Evolutionary conservation across 768 basidiomycete species (phyloP), one percentile per base, ranked within the genome.

Genomic region (Crepidotus variabilis): DNA sequence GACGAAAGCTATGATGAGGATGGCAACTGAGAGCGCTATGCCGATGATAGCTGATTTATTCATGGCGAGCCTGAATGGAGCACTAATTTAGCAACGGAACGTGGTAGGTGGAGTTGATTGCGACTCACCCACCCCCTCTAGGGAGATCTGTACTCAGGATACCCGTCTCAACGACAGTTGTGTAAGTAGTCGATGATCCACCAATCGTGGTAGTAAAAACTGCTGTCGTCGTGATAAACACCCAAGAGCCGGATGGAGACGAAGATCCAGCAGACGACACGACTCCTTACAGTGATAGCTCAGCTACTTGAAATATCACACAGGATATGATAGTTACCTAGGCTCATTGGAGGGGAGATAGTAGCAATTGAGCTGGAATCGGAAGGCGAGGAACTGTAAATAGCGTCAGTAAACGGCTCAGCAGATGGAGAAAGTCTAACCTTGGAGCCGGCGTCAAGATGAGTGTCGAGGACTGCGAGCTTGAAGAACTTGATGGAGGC

Each of bases 131-230:
- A 53, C 62, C 62, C n/a, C 57, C 50, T 32, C 54, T 58, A 0
- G 71, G 62, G 6, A 51, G 63, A 50, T 69, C 64, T 8, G 73
- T 73, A 20, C 71, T 71, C 46, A 75, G 57, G 2, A 69, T 67
- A 6, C 71, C 72, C 3, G 70, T 67, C 60, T 63, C 61, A 13
- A 70, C 56, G 16, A 63, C 47, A 11, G 64, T 61, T 18, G 54
- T 66, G 13, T 58, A 57, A 8, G 64, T 66, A 10, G 39, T 20
- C 39, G 39, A 43, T 11, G 39, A 43, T 43, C 39, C 39, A 43
- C 39, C 18, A 11, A 43, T 43, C 5, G 39, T 43, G 39, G 39
- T 43, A 43, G 39, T 43, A 3, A 14, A 4, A 14, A 43, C 39
- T 16, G 13, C 14, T 2, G 39, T 50, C 10, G 22, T 21, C 16